phyloP scores from a whole-genome alignment of 441 rosid species.

The Syzygium syzygioides region DNA sequence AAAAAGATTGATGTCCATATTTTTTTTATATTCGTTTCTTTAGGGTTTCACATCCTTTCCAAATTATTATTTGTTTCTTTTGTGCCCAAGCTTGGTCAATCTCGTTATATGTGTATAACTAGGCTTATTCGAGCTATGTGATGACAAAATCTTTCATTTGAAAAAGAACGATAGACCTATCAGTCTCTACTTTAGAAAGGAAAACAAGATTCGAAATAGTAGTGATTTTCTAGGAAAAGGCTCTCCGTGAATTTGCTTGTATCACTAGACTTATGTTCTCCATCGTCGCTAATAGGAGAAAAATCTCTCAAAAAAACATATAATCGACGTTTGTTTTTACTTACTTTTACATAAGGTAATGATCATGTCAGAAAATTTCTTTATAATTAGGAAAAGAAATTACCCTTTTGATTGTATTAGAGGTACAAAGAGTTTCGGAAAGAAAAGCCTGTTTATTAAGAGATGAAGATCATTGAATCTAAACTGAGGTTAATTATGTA shows the following conservation, averaged over 20 bases:
- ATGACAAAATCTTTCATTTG: neutral
- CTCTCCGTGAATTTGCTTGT: neutral
- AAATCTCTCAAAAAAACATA: neutral
- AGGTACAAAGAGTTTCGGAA: neutral
- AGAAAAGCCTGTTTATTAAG: neutral
- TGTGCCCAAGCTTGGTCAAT: neutral
- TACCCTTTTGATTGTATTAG: neutral
- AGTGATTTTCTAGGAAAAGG: neutral
- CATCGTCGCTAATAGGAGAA: neutral
- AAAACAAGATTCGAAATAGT: neutral
- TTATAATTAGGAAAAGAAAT: neutral
- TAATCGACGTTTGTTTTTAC: neutral
- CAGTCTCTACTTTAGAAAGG: neutral
- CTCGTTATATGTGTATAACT: neutral
- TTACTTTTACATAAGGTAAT: neutral
- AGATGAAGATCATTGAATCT: neutral
- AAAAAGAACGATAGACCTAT: neutral
- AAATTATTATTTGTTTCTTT: neutral
- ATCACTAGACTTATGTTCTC: neutral
- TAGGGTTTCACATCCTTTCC: neutral
- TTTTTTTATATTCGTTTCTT: neutral
- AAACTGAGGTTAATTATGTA: neutral
- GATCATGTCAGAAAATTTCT: neutral
- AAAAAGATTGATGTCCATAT: neutral
- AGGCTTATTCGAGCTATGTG: neutral